These are phyloP conservation scores for Venturia aucupariae DNA, from an alignment of 2,329 filamentous ascomycete species.

Conservation along the genomic window DNA sequence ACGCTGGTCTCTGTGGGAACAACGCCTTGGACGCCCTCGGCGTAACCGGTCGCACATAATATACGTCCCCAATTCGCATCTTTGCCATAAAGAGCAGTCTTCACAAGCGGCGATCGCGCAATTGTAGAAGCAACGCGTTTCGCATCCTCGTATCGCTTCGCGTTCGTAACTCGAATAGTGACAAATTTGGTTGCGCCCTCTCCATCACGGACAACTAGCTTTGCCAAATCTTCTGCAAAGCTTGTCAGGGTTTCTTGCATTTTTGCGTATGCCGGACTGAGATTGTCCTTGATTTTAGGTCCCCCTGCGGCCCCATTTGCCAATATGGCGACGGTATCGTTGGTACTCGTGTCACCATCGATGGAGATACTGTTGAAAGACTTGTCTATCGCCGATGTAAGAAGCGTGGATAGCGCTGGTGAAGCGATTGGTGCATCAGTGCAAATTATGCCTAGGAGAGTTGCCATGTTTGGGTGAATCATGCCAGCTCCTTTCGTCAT, in stretches of 20 bases:
- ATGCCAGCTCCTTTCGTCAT: conserved; percentile 98
- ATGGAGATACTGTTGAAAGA: conserved; percentile 97
- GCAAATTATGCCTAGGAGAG: conserved; percentile 80
- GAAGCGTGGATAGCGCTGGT: conserved; percentile 55
- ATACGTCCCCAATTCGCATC: conserved; percentile 99
- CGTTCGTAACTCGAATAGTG: conserved; percentile 74
- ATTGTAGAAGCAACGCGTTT: conserved; percentile 78
- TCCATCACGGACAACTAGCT: conserved; percentile 90
- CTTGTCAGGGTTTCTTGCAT: conserved; percentile 63
- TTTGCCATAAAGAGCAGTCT: conserved; percentile 92
- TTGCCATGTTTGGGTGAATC: conserved; percentile 99
- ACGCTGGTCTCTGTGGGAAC: conserved; percentile 64
- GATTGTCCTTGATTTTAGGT: conserved; percentile 41
- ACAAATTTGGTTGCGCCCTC: conserved; percentile 98
- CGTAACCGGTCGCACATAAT: conserved; percentile 85
- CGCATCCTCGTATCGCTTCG: conserved; percentile 59
- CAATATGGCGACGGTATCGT: conserved; percentile 90
- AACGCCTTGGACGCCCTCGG: conserved; percentile 54
- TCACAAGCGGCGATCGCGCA: conserved; percentile 84
- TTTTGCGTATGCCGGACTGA: conserved; percentile 53
- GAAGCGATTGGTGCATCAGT: conserved; percentile 79
- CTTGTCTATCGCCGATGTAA: conserved; percentile 64
- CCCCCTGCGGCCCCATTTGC: conserved; percentile 89
- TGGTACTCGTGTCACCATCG: conserved; percentile 94
- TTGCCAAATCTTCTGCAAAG: conserved; percentile 76